phyloP scores from a whole-genome alignment of 2,329 filamentous ascomycete species.

The Scleromitrula shiraiana region DNA sequence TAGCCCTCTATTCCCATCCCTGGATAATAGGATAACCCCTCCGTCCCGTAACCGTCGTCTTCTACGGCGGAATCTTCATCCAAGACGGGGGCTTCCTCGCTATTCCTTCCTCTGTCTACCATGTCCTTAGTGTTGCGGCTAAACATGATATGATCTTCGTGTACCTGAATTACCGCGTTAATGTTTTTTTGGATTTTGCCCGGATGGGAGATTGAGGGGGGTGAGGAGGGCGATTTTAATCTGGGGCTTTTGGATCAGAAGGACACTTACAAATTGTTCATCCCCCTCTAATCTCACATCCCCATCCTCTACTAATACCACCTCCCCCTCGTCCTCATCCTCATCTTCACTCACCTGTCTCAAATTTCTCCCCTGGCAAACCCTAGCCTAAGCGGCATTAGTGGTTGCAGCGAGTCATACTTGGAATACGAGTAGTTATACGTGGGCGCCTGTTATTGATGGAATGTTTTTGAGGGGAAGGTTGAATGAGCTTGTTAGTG shows the following conservation, averaged over 20 bases:
- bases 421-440: conserved; percentile 48
- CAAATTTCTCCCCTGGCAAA: too few species aligned
- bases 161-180: conserved; percentile 56
- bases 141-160: conserved; percentile 46
- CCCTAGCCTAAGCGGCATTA: conserved; percentile 43
- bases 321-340: conserved; percentile 33
- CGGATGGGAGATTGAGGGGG: conserved; percentile 42
- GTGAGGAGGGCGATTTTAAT: conserved; percentile 48
- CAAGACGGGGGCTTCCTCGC: conserved; percentile 46
- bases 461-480: conserved; percentile 40
- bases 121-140: conserved; percentile 46
- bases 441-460: conserved; percentile 55
- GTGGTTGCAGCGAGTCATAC: conserved; percentile 40
- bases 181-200: conserved; percentile 62
- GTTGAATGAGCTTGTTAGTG: conserved; percentile 35
- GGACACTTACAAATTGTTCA: conserved; percentile 27
- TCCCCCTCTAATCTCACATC: neutral
- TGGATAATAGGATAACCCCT: conserved; percentile 39
- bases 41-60: conserved; percentile 50
- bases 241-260: conserved; percentile 56
- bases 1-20: conserved; percentile 51
- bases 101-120: conserved; percentile 49
- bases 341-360: conserved; percentile 42
- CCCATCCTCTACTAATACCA: too few species aligned
- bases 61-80: conserved; percentile 55